A percentile compares a stretch with the other conserved stretches of the same genome.
phyloP scores from a whole-genome alignment of 1,284 basidiomycete species.

The Vanrija sp. region DNA sequence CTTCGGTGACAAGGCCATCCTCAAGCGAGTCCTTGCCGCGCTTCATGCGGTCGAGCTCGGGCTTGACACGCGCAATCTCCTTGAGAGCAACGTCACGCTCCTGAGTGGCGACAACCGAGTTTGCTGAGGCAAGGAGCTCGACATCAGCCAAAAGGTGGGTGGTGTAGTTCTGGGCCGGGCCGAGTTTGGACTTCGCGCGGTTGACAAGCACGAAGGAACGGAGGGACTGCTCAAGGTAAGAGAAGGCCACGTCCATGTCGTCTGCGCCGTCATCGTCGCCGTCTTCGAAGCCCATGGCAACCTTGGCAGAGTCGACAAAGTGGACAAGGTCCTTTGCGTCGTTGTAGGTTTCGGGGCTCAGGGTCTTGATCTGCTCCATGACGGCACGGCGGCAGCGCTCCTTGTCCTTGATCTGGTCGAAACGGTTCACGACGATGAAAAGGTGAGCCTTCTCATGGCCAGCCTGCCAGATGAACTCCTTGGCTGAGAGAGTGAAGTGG shows the following conservation, averaged over 20 bases:
- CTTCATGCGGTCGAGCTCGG: conserved; percentile 84
- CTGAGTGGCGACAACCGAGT: conserved; percentile 74
- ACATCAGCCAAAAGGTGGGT: conserved; percentile 84
- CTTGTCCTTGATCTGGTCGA: conserved; percentile 92
- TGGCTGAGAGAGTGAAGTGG: conserved; percentile 94
- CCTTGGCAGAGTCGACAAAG: conserved; percentile 84
- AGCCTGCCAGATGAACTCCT: conserved; percentile 90
- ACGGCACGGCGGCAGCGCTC: conserved; percentile 85
- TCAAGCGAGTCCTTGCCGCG: conserved; percentile 69
- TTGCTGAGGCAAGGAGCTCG: conserved; percentile 79
- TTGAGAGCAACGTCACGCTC: conserved; percentile 73
- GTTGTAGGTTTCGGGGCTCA: conserved; percentile 87
- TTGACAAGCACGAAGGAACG: conserved; percentile 95
- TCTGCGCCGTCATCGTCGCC: conserved; percentile 36
- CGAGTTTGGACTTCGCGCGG: conserved; percentile 90
- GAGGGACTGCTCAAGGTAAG: conserved; percentile 83
- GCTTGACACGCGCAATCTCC: conserved; percentile 68
- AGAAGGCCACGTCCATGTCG: conserved; percentile 66
- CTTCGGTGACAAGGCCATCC: conserved; percentile 69
- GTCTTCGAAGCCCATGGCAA: conserved; percentile 33
- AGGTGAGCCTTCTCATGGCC: conserved; percentile 97
- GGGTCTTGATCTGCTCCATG: conserved; percentile 88
- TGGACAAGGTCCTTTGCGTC: conserved; percentile 93
- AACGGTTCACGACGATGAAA: conserved; percentile 97
- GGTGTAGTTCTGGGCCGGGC: conserved; percentile 92